Evolutionary conservation across 192 early-diverging fungal species (phyloP).

Genomic region (Coemansia sp.): DNA sequence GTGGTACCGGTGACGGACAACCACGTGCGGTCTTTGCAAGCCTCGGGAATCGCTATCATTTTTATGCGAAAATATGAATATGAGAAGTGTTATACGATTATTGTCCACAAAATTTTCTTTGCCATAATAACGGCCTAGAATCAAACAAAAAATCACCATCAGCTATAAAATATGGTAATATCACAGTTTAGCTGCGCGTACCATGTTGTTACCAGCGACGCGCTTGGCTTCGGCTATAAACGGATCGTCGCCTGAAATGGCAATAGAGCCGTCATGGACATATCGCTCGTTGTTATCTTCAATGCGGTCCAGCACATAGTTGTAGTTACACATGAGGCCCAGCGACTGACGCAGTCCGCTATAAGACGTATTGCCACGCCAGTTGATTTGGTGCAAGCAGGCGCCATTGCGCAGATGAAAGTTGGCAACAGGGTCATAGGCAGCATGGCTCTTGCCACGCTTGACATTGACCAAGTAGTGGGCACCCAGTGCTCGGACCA

Average conservation of each 20-base stretch:
- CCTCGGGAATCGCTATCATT: constrained; percentile 21
- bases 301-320: constrained; percentile 74
- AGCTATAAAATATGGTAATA: neutral
- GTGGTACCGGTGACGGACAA: constrained; percentile 19
- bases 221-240: constrained; percentile 22
- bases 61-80: neutral
- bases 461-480: constrained; percentile 47
- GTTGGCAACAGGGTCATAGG: constrained; percentile 91
- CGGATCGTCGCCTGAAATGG: constrained; percentile 46
- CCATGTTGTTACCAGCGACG: neutral
- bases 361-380: constrained; percentile 82
- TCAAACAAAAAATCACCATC: neutral
- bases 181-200: constrained; percentile 20
- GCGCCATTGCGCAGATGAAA: constrained; percentile 96
- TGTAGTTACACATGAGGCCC: constrained; percentile 95
- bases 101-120: constrained; percentile 3
- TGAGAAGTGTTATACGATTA: neutral
- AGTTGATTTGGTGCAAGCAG: constrained; percentile 83
- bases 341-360: constrained; percentile 83
- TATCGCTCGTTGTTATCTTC: constrained; percentile 84
- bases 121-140: constrained; percentile 11
- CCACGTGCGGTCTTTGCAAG: constrained; percentile 38
- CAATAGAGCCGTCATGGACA: constrained; percentile 64
- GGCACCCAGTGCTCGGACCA: constrained; percentile 40
- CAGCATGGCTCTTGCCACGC: constrained; percentile 52